Base-by-base conservation (phyloP, 1,284 basidiomycete species). In the Butyriboletus appendiculatus region DNA sequence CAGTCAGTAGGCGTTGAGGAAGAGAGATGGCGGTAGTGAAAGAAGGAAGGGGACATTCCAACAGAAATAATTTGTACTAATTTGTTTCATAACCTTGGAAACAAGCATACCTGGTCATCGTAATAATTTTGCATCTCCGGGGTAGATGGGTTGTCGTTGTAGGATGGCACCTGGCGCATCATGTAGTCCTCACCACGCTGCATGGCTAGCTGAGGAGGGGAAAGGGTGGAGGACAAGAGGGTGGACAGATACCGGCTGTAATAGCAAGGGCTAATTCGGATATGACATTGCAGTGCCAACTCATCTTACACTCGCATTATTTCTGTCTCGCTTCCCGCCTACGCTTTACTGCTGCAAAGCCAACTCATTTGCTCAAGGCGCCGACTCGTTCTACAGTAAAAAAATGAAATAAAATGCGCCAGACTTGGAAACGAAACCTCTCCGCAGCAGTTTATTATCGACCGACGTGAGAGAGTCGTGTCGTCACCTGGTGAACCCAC, bases 61-160 rank as follows among this genome's bases (percentile, higher is more conserved):
- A 41, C 33, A 22, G 45, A 1, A 16, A 40, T 26, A 18, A 48
- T 52, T 56, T 54, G 55, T 53, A 53, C 47, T 50, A 61, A 58
- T 52, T n/a, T 49, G 56, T 40, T 48, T 56, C 33, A 26, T 14
- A 24, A 18, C 1, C 1, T 1, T 18, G 20, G 28, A 33, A 18
- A 50, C 33, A 22, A 52, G 38, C 66, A 58, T 52, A 69, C 66
- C 10, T 59, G 53, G 42, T 67, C 64, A 9, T 73, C 69, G 52
- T 72, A 69, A 50, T 71, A 72, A 40, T 49, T 54, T 45, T 73
- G 72, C 34, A 71, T 45, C 24, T 73, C 71, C 18, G 64, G 59
- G 6, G 61, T 62, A 22, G 62, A 50, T 5, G 63, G 56, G n/a
- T 58, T 48, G 49, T 69, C 68, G 4, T 55, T 63, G 53, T 65